Percentiles rank a stretch among this genome's conserved stretches.
Evolutionary conservation across 192 early-diverging fungal genomes (phyloP).

Genomic region (Phlyctochytrium arcticum): DNA sequence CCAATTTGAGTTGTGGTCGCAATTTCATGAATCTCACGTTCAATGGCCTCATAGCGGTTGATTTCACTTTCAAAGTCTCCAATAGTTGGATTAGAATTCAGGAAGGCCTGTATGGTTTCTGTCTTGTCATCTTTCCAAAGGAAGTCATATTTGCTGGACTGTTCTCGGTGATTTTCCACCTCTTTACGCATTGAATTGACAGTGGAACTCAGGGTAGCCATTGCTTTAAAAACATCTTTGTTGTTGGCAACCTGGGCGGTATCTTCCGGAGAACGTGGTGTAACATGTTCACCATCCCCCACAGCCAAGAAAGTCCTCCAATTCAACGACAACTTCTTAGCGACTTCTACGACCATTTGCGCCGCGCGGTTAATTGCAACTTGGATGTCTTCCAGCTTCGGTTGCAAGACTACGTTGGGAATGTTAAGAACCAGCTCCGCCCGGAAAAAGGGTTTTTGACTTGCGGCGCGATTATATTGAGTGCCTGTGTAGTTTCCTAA

Average conservation of each 20-base stretch:
- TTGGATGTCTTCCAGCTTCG: constrained; percentile 63
- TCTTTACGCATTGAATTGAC: constrained; percentile 65
- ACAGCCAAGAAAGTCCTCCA: constrained; percentile 48
- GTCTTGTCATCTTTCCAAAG: constrained; percentile 64
- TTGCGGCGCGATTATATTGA: constrained; percentile 52
- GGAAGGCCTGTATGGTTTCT: constrained; percentile 58
- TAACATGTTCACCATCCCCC: constrained; percentile 37
- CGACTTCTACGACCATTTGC: constrained; percentile 54
- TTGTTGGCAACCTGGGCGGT: constrained; percentile 63
- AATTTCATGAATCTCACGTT: constrained; percentile 56
- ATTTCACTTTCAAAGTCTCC: constrained; percentile 62
- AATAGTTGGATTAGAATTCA: constrained; percentile 53
- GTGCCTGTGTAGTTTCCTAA: constrained; percentile 55
- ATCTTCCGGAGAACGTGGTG: constrained; percentile 50
- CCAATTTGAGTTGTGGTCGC: constrained; percentile 57
- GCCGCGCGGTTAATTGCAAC: constrained; percentile 51
- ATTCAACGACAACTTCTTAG: constrained; percentile 53
- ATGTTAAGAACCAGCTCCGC: constrained; percentile 58
- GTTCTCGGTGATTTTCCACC: constrained; percentile 55
- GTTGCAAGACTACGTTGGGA: constrained; percentile 59
- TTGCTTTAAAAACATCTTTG: constrained; percentile 60
- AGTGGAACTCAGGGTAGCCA: constrained; percentile 48
- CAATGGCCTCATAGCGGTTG: constrained; percentile 59
- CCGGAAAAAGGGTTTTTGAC: constrained; percentile 57
- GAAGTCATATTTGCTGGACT: constrained; percentile 63